Conservation (phyloP, 345 rosid species). For the Microthlaspi erraticum region DNA sequence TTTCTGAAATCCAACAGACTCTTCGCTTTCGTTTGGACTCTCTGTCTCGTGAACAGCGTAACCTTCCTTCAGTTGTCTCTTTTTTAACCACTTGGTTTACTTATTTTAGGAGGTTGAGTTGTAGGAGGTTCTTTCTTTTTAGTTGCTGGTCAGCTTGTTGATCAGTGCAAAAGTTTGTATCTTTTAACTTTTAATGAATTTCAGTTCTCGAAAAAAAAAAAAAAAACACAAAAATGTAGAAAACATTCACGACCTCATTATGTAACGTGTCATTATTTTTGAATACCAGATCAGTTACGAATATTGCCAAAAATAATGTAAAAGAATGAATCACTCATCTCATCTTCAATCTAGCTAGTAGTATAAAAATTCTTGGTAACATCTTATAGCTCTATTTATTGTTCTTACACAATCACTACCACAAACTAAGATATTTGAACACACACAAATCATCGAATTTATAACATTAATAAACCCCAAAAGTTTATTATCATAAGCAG, state of each 20-base stretch:
- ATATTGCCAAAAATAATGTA: background rate
- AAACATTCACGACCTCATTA: conserved; percentile 1
- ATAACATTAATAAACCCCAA: background rate
- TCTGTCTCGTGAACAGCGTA: too few relatives aligned
- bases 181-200: too few relatives aligned
- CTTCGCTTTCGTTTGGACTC: too few relatives aligned
- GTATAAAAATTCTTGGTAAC: background rate
- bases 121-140: too few relatives aligned
- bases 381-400: conserved; percentile 6
- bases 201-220: too few relatives aligned
- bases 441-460: conserved; percentile 1
- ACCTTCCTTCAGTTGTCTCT: too few relatives aligned
- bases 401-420: conserved; percentile 3
- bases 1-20: too few relatives aligned
- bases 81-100: too few relatives aligned
- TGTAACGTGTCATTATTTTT: conserved; percentile 4
- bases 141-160: too few relatives aligned
- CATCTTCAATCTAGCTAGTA: background rate
- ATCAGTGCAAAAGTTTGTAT: too few relatives aligned
- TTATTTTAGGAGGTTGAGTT: too few relatives aligned
- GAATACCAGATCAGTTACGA: background rate
- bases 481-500: background rate
- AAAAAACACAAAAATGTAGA: background rate
- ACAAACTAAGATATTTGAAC: conserved; percentile 4
- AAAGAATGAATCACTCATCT: background rate